Evolutionary conservation across 2,329 filamentous ascomycete genomes (phyloP), one percentile per base, ranked within the genome.

Genomic region (Fusarium virguliforme): DNA sequence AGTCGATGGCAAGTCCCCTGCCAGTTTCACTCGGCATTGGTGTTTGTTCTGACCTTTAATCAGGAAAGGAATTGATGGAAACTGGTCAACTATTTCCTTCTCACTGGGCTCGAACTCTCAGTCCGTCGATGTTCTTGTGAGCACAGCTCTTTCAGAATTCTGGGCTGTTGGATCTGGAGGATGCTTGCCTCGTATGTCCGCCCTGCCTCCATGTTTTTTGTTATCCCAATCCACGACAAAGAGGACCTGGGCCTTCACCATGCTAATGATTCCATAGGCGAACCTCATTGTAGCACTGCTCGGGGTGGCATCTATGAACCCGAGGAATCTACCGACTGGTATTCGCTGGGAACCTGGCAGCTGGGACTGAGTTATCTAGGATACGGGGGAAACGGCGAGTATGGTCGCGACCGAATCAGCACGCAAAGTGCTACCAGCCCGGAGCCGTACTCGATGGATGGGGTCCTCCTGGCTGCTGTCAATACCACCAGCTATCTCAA

Each of bases 61-160:
- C 60, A 90, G 88, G 88, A 85, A 88, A 67, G 90, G 90, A 53
- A 85, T 87, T 70, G 91, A 93, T 77, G 91, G 91, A 9, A 86
- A 86, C 68, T 95, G 92, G 92, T 94, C 91, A 15, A 88, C 91
- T 7, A 89, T 93, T 70, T 84, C 83, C 12, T 83, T 94, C 51
- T 65, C 73, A 6, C 65, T 87, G 82, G 73, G 84, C 87, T 79
- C 81, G 22, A 72, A 79, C 9, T 74, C 74, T 7, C 76, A 82
- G 59, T 32, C 71, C 9, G 75, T 84, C 65, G 78, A 82, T 70
- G 78, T 85, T 34, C 76, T 85, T 12, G 85, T 91, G 57, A 93
- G 90, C 75, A 94, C 91, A 6, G 86, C 87, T 12, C 85, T 90
- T 43, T 92, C 92, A 37, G 91, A 94, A 79, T 89, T 91, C 46